Evolutionary conservation across 208 protist genomes (phyloP), one percentile per base, ranked within the genome.

Genomic region (Crithidia fasciculata): DNA sequence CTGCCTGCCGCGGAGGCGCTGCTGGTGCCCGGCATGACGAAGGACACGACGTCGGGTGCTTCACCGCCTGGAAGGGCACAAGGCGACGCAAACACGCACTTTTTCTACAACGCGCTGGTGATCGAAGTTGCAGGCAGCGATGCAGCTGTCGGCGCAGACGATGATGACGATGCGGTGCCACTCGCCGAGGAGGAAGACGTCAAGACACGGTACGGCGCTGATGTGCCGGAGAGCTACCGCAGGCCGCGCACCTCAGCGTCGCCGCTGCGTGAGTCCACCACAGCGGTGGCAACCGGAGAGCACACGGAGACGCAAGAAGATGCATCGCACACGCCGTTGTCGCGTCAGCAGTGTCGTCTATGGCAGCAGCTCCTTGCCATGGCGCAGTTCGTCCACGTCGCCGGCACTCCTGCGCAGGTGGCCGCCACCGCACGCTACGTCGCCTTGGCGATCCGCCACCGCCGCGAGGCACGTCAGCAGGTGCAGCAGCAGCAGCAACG

Each of bases 341-440:
- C 65, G 2, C 80, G 74, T 16, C 58, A 52, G 7, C 61, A 65
- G 47, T 74, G 72, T 16, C 50, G 8, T 39, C 5, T 74, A 16
- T 89, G 85, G 85, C 77, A 74, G 50, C 65, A 65, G 60, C 61
- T 86, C 39, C 55, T 87, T 8, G 39, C 78, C 8, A 56, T 86
- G 5, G 39, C 40, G 4, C 76, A 82, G 58, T 89, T 89, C 49
- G 58, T 89, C 6, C 82, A 89, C 72, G 85, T 86, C 18, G 45
- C 73, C 8, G 85, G 85, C 36, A 81, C 85, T 0, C 74, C 66
- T 0, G 69, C 40, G 41, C 53, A 87, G 37, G 72, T 89, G 18
- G 71, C 77, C 64, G 63, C 55, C 18, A 82, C 79, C 37, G 78
- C 82, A 18, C 68, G 69, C 6, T 77, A 82, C 70, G 81, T 89